Conservation (phyloP, 2,329 filamentous ascomycete species). For the Lecanoromycetidae sp. region DNA sequence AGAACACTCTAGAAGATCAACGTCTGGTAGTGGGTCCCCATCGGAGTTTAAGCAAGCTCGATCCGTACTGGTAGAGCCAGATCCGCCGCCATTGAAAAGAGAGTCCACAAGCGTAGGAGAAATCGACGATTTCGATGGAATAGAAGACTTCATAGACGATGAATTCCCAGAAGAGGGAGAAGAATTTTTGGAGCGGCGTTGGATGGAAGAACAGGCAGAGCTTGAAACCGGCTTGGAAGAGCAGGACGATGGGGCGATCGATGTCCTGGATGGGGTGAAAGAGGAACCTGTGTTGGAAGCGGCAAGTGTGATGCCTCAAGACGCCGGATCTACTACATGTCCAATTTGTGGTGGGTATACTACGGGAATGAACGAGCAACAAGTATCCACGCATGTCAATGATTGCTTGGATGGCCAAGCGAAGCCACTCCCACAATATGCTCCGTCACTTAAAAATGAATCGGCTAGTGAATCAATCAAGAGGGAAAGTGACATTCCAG, state of each 20-base stretch:
- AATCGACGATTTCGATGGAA: constrained; percentile 39
- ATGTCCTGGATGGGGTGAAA: background rate
- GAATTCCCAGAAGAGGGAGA: constrained; percentile 50
- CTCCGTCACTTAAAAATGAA: constrained; percentile 17
- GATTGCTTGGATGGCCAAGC: constrained; percentile 77
- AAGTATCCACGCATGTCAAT: constrained; percentile 79
- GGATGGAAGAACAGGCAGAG: constrained; percentile 58
- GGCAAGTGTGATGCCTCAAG: constrained; percentile 9
- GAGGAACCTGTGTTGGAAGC: background rate
- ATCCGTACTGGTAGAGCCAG: no score
- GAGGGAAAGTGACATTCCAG: constrained; percentile 28
- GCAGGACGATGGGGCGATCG: constrained; percentile 33
- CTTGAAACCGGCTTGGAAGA: constrained; percentile 36
- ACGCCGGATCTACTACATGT: constrained; percentile 39
- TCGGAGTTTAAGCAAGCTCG: no score
- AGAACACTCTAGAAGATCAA: background rate
- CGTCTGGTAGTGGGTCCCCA: background rate
- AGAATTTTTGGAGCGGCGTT: constrained; percentile 53
- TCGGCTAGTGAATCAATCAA: constrained; percentile 15
- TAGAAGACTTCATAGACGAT: constrained; percentile 50
- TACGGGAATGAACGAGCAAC: constrained; percentile 46
- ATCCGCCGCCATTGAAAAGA: constrained; percentile 39
- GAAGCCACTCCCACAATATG: constrained; percentile 36
- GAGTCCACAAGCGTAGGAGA: constrained; percentile 36
- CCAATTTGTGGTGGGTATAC: no score